Conservation (phyloP, 805 yeast genomes). For the Candida montana region DNA sequence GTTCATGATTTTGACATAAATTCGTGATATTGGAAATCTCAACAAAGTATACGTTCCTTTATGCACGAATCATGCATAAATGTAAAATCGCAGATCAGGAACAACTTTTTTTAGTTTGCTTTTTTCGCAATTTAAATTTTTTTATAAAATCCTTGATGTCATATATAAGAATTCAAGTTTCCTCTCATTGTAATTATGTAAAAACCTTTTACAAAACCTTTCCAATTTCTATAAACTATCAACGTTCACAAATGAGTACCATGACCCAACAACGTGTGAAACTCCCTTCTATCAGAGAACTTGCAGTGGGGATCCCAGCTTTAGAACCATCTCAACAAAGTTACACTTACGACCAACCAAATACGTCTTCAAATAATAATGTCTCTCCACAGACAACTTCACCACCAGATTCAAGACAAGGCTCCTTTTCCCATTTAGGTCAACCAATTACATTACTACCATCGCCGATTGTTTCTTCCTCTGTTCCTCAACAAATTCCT, state of each 20-base stretch:
- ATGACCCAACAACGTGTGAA: constrained; percentile 3
- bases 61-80: neutral
- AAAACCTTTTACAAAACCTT: no score
- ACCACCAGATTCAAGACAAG: neutral
- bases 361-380: neutral
- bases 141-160: neutral
- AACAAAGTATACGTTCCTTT: neutral
- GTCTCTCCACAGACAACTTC: neutral
- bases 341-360: neutral
- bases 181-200: no score
- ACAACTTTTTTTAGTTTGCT: neutral
- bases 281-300: constrained; percentile 10
- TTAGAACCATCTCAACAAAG: neutral
- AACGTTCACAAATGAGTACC: no score
- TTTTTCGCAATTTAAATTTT: neutral
- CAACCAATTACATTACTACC: neutral
- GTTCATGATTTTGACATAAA: no score
- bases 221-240: no score
- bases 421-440: neutral
- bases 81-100: neutral
- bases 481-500: neutral
- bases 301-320: constrained; percentile 9
- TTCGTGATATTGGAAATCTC: no score
- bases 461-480: neutral
- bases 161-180: no score